A percentile compares a stretch with the other conserved stretches of the same genome.
Conservation (phyloP, 2,329 filamentous ascomycete genomes). For the Fusarium falciforme region DNA sequence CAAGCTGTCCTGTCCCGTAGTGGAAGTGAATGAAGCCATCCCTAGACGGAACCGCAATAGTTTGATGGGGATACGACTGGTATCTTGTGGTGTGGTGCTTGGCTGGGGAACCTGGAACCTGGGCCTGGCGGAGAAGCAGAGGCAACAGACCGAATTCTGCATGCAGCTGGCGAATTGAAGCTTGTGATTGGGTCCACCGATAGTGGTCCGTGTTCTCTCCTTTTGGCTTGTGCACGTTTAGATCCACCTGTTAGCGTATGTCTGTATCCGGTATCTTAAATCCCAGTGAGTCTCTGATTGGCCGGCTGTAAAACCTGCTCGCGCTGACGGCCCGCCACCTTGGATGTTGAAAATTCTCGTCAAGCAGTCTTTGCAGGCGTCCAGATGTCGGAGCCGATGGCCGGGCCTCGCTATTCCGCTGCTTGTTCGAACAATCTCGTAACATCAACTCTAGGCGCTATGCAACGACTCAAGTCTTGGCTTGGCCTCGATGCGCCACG, state of each 20-base stretch:
- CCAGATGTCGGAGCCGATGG: constrained; percentile 38
- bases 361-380: constrained; percentile 4
- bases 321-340: constrained; percentile 26
- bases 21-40: constrained; percentile 24
- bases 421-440: constrained; percentile 24
- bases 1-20: constrained; percentile 1
- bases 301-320: not conserved
- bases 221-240: constrained; percentile 28
- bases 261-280: constrained; percentile 27
- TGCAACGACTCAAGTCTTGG: constrained; percentile 21
- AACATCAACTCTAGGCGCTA: constrained; percentile 28
- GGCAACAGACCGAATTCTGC: constrained; percentile 21
- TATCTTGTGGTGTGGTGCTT: not conserved
- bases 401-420: constrained; percentile 25
- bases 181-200: constrained; percentile 38
- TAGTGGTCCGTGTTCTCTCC: constrained; percentile 22
- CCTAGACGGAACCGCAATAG: constrained; percentile 7
- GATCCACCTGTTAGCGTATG: constrained; percentile 32
- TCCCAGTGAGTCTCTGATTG: too few relatives aligned
- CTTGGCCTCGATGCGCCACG: constrained; percentile 3
- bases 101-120: constrained; percentile 22
- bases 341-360: constrained; percentile 38
- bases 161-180: constrained; percentile 35
- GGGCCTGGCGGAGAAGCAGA: not conserved
- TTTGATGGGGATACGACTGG: constrained; percentile 15